Evolutionary conservation across 2,329 filamentous ascomycete genomes (phyloP), one percentile per base, ranked within the genome.

Genomic region (Hymenoscyphus fructigenus): DNA sequence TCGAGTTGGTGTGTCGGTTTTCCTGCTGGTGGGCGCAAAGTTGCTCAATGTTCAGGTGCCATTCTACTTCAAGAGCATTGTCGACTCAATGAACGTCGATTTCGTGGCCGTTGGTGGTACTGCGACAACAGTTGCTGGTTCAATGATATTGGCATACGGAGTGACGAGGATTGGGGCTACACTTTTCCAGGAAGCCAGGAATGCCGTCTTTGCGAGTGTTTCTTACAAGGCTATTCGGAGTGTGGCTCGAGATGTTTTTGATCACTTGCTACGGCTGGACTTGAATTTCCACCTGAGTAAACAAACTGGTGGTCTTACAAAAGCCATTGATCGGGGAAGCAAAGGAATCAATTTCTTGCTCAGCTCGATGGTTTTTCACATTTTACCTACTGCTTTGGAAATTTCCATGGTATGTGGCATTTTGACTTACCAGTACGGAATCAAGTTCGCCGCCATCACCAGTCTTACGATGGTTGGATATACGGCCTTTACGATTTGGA

Each of bases 31-130:
- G 26, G 92, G 93, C 65, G 92, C 93, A 75, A 99, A 99, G 84
- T 87, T 96, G 59, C 83, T 99, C 74, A 99, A 98, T 77, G 95
- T 99, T 17, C 93, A 99, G 80, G 92, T 99, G 57, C 95, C 95
- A 0, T 99, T 99, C 76, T 99, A 97, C 82, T 99, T 99, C 83
- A 98, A 98, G 83, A 93, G 82, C 78, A 98, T 99, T 69, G 92
- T 99, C 53, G 96, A 99, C 78, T 88, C 92, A 23, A 97, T 99
- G 92, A 99, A 99, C 77, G 86, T 99, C 71, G 95, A 99, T 77
- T 89, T 97, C 75, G 85, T 87, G n/a, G 84, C 90, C 17, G 80
- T 91, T 5, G 94, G 93, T n/a, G 93, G 93, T 7, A 97, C 93
- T 0, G 93, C 92, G 32, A 91, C 89, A 61, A 93, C 92, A 0